Base-by-base conservation (phyloP, 495 filamentous ascomycete genomes). In the Pseudoneurospora amorphoporcata region DNA sequence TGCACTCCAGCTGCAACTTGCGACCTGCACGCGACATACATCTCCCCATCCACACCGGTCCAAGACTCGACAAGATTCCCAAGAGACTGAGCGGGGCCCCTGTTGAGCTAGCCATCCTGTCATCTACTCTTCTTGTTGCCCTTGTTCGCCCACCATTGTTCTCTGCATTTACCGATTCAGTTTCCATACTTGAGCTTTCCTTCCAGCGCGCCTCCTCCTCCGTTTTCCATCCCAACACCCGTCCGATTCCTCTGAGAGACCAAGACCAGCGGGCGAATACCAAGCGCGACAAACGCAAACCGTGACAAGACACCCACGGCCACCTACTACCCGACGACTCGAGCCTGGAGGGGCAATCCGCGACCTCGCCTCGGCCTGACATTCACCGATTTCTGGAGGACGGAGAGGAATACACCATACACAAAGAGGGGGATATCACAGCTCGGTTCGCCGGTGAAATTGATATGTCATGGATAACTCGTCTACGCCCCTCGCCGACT, bases 401-500 rank as follows among this genome's bases (percentile, higher is more conserved):
- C 45, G 70, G 39, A 68, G 68, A 73, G 45, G 73, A 70, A 76
- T 29, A 69, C 3, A 70, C 23, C n/a, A 32, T 43, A 72, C 37
- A 45, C 45, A 72, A 70, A 69, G 43, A 73, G 35, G 70, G 70
- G 75, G 58, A 69, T 35, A 70, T 41, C 41, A 74, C 39, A 8
- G 17, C 32, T 39, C 16, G 39, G 69, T 45, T 39, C 40, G 72
- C 42, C n/a, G 69, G 53, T 73, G 58, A 72, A 75, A 70, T 73
- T 85, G 80, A 76, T 77, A 84, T 86, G 84, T 77, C 80, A 88
- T 88, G 87, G 87, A 86, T 70, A 81, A 78, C 79, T 86, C 91
- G 29, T 90, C 91, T 72, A 86, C 91, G 70, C 95, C 95, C 74
- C 89, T 99, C 73, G 95, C 95, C 79, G 95, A 99, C 82, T 98